Evolutionary conservation across 2,329 filamentous ascomycete genomes (phyloP), one percentile per base, ranked within the genome.

Genomic region (Tolypocladium paradoxum): DNA sequence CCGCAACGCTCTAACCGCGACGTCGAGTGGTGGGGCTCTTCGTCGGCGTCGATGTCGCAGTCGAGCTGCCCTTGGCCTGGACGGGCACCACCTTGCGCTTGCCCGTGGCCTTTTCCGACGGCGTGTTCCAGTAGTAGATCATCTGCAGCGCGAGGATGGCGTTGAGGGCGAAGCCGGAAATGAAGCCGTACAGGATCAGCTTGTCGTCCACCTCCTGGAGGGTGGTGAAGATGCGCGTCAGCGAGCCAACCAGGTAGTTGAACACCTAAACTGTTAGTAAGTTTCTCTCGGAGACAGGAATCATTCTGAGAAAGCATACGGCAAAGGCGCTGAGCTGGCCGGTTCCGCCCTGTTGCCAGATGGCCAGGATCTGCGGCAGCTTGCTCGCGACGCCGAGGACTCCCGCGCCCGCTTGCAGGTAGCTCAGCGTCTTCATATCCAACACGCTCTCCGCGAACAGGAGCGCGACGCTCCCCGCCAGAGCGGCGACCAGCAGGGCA

Each of bases 201-300:
- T 91, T 91, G 71, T 99, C 93, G 68, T 95, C 88, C 55, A 99
- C 93, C 76, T 99, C 93, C 66, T 97, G 91, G 54, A 99, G 76
- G 9, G 95, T 99, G 34, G 93, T 99, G 72, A 96, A 99, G 74
- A 99, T 95, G 67, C 93, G 88, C 29, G 90, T 88, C 54, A 97
- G 82, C 45, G 90, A 96, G 38, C 95, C 93, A 62, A 85, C 78
- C 64, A 99, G 88, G 73, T 96, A 99, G 77, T 96, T 97, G 81
- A 99, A 96, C 61, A 99, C 90, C 91, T 96, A 47, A 20, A 14
- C 6, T 11, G 11, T 20, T 27, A 7, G 27, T 31, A 2, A 31
- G 18, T 11, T 24, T 31, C 18, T 31, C 34, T 11, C 2, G 4
- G 18, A 2, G 24, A 34, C 11, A 22, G 12, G 48, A 9, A 14